These are phyloP conservation scores for Cydonia oblonga DNA, from an alignment of 331 rosid genomes.

Conservation along the genomic window DNA sequence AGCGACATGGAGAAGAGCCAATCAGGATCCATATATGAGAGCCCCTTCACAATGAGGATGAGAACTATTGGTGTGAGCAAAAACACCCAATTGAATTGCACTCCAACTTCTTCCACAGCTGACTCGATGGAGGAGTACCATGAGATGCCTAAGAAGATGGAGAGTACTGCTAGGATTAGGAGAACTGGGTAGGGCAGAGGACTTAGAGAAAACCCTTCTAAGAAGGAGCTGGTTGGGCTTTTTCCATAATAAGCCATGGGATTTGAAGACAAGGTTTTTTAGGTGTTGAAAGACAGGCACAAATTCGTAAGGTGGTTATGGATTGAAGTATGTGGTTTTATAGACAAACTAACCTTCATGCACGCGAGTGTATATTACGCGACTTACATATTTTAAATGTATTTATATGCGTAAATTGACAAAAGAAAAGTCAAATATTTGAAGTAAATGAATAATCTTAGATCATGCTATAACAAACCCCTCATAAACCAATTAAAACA, in stretches of 20 bases:
- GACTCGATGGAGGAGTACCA: too few relatives aligned
- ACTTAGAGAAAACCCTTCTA: constrained; percentile 44
- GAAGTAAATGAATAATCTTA: too few relatives aligned
- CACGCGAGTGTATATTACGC: too few relatives aligned
- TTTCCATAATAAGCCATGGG: constrained; percentile 33
- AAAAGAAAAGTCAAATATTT: too few relatives aligned
- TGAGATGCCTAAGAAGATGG: constrained; percentile 32
- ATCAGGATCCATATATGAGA: constrained; percentile 57
- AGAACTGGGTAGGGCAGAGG: constrained; percentile 77
- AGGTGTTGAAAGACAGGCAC: neutral
- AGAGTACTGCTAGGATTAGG: constrained; percentile 44
- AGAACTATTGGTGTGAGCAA: constrained; percentile 49
- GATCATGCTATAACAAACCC: too few relatives aligned
- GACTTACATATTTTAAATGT: too few relatives aligned
- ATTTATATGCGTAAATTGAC: too few relatives aligned
- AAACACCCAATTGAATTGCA: constrained; percentile 15
- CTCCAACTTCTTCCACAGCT: too few relatives aligned
- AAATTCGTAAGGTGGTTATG: neutral
- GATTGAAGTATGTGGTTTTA: neutral
- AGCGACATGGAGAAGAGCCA: constrained; percentile 33
- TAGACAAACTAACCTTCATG: neutral
- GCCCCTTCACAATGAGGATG: constrained; percentile 43
- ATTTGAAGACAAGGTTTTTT: neutral
- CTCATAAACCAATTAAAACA: too few relatives aligned
- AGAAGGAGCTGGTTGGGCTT: constrained; percentile 38